Percentiles rank a stretch among this genome's conserved stretches.
phyloP scores from a whole-genome alignment of 2,329 filamentous ascomycete species.

The Lecanicillium sp. region DNA sequence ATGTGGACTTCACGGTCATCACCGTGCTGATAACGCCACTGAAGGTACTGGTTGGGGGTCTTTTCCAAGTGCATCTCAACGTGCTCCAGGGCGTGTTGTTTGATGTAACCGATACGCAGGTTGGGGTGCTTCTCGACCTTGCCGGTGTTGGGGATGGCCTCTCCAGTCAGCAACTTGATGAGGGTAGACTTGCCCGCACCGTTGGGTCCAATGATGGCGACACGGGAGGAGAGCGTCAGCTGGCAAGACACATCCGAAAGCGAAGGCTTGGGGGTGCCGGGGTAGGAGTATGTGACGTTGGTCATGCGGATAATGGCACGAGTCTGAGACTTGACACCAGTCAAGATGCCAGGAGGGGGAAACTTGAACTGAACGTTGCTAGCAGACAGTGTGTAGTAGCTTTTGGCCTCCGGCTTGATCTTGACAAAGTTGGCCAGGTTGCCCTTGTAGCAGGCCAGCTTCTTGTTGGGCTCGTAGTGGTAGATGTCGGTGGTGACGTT shows the following conservation, averaged over 20 bases:
- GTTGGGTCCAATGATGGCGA: conserved; percentile 94
- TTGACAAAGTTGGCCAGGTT: conserved; percentile 81
- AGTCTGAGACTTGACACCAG: conserved; percentile 91
- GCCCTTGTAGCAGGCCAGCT: conserved; percentile 79
- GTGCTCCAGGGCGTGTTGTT: conserved; percentile 97
- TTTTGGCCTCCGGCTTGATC: conserved; percentile 88
- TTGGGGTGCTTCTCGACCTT: conserved; percentile 98
- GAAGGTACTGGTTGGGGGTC: conserved; percentile 96
- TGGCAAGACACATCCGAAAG: conserved; percentile 81
- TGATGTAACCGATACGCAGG: conserved; percentile 97
- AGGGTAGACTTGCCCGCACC: conserved; percentile 97
- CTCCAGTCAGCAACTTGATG: conserved; percentile 94
- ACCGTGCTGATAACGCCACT: conserved; percentile 96
- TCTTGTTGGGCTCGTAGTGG: conserved; percentile 95
- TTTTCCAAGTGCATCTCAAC: conserved; percentile 99
- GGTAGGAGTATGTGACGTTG: conserved; percentile 88
- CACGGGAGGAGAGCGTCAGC: conserved; percentile 81
- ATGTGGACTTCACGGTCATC: conserved; percentile 95
- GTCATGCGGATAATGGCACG: conserved; percentile 93
- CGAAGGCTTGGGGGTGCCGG: conserved; percentile 82
- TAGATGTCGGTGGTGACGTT: conserved; percentile 98
- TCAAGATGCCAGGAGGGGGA: conserved; percentile 87
- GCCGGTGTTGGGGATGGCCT: conserved; percentile 74
- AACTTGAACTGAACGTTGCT: conserved; percentile 95
- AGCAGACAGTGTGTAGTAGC: conserved; percentile 92